These are phyloP conservation scores for Pelargonium nanum DNA, from an alignment of 345 rosid species.

Conservation along the genomic window DNA sequence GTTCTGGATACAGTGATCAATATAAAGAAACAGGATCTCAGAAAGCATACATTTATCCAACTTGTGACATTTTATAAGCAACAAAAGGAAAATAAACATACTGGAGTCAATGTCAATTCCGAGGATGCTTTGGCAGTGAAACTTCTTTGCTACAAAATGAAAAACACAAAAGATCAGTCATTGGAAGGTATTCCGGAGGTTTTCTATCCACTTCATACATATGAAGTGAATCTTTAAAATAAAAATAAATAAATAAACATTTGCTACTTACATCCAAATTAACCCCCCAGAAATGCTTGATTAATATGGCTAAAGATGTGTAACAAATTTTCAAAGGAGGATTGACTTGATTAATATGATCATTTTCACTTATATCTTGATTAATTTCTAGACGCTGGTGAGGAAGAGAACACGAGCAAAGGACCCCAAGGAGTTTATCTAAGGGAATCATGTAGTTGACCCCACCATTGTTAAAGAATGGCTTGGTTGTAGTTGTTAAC, in stretches of 20 bases:
- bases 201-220: too few relatives aligned
- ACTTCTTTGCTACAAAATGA: conserved; percentile 56
- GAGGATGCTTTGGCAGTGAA: conserved; percentile 60
- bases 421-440: too few relatives aligned
- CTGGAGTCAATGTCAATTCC: conserved; percentile 89
- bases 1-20: neutral
- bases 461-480: too few relatives aligned
- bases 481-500: too few relatives aligned
- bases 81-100: conserved; percentile 26
- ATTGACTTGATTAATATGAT: too few relatives aligned
- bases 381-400: neutral
- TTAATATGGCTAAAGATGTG: too few relatives aligned
- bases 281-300: too few relatives aligned
- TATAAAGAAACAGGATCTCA: neutral
- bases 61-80: neutral
- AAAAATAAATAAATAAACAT: neutral
- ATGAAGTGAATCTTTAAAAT: too few relatives aligned
- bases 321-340: neutral
- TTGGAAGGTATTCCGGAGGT: neutral
- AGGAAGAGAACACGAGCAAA: too few relatives aligned
- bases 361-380: neutral
- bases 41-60: neutral
- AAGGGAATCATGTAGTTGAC: too few relatives aligned
- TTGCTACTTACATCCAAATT: neutral
- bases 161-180: conserved; percentile 1